Evolutionary conservation across 768 basidiomycete genomes (phyloP).

Genomic region (Lactarius vividus): DNA sequence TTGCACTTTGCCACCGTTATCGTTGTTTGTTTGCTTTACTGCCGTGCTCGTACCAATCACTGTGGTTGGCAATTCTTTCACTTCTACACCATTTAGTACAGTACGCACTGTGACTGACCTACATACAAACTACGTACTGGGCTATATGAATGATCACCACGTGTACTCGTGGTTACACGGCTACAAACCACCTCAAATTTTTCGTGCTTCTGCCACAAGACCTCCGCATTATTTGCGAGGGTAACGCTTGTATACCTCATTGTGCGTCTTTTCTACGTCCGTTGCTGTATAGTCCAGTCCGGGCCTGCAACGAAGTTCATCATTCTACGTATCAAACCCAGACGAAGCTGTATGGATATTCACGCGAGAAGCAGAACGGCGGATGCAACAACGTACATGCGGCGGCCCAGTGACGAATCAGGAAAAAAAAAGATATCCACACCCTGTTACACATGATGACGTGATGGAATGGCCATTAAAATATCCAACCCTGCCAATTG

Average conservation of each 20-base stretch:
- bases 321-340: neutral
- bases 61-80: neutral
- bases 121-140: neutral
- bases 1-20: too few species aligned
- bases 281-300: neutral
- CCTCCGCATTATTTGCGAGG: constrained; percentile 41
- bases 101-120: neutral
- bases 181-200: neutral
- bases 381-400: neutral
- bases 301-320: neutral
- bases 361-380: neutral
- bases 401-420: too few species aligned
- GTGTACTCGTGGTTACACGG: neutral
- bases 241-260: constrained; percentile 77
- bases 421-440: too few species aligned
- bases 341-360: neutral
- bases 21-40: neutral
- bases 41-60: neutral
- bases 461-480: too few species aligned
- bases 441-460: too few species aligned
- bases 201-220: neutral
- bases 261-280: constrained; percentile 85
- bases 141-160: neutral
- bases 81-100: neutral
- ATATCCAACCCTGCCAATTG: too few species aligned